Evolutionary conservation across 306 rosid genomes (phyloP), one percentile per base, ranked within the genome.

Genomic region (Trifolium repens): DNA sequence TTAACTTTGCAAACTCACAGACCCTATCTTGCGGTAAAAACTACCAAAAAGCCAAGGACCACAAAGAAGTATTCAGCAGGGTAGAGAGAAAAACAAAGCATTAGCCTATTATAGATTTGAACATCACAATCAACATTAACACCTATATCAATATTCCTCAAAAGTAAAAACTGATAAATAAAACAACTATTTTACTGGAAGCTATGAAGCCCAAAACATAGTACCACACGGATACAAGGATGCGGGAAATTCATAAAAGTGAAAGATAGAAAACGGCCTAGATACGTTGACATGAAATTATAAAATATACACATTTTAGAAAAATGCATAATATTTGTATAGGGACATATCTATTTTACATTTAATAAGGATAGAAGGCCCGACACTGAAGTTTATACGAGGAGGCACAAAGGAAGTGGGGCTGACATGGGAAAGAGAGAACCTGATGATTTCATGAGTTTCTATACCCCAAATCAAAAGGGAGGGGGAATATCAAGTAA

Each of bases 11-110:
- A 83, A 94, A 94, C 79, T 91, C 98, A 80, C 93, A 91, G 79
- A 91, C 98, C 83, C 96, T 87, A 79, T 94, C 98, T 82, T 94
- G 98, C 3, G 98, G 97, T 75, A 94, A 86, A 79, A 94, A 90
- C 97, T 94, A 73, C 73, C 58, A 78, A 68, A 68, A 75, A 60
- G 15, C 61, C 79, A 64, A 15, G n/a, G 64, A 37, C 58, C 73
- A 74, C 16, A 81, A 74, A 66, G 50, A 66, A 69, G 6, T 47
- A 53, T 26, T 49, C 40, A 46, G 5, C 14, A 32, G 26, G 24
- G 42, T 12, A 40, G 52, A 75, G 37, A 75, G 62, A 69, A 54
- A 27, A 1, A 7, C 30, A 59, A 22, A 60, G 49, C 27, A 67
- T 42, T 43, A 82, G 34, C 78, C 42, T 71, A 60, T 60, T 17